Evolutionary conservation across 2,329 filamentous ascomycete species (phyloP).

Genomic region (Verticillium dahliae): DNA sequence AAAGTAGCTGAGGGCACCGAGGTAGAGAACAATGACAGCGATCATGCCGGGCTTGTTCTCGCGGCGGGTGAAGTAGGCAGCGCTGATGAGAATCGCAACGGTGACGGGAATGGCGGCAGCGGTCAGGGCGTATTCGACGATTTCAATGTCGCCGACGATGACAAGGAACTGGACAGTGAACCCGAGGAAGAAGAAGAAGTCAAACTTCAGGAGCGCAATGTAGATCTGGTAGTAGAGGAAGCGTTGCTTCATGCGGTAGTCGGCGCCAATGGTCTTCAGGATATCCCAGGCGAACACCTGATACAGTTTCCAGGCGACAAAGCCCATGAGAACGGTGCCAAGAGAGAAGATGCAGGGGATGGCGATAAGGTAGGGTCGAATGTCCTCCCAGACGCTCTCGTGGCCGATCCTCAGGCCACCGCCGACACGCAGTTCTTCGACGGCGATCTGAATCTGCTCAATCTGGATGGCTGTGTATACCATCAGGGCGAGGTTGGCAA

Average conservation of each 20-base stretch:
- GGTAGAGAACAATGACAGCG: slow-evolving; percentile 74
- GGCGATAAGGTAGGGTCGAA: slow-evolving; percentile 73
- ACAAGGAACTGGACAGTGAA: slow-evolving; percentile 98
- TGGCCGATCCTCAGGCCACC: slow-evolving; percentile 22
- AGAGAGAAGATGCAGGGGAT: slow-evolving; percentile 80
- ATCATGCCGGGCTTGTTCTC: slow-evolving; percentile 78
- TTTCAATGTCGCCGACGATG: slow-evolving; percentile 65
- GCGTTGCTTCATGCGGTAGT: slow-evolving; percentile 92
- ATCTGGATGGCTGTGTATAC: slow-evolving; percentile 92
- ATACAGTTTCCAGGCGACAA: slow-evolving; percentile 90
- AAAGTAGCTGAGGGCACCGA: slow-evolving; percentile 89
- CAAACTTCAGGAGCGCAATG: slow-evolving; percentile 95
- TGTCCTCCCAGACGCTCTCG: slow-evolving; percentile 56
- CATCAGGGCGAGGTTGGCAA: slow-evolving; percentile 86
- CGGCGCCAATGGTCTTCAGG: slow-evolving; percentile 97
- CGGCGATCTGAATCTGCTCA: slow-evolving; percentile 77
- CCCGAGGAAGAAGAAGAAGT: slow-evolving; percentile 99
- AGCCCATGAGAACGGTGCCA: slow-evolving; percentile 64
- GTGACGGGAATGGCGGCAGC: slow-evolving; percentile 87
- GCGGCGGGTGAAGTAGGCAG: slow-evolving; percentile 76
- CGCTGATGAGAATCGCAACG: slow-evolving; percentile 77
- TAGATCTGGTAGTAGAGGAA: slow-evolving; percentile 98
- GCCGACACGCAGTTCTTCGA: slow-evolving; percentile 43
- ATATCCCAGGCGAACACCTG: slow-evolving; percentile 99
- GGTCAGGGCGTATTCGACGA: slow-evolving; percentile 78